phyloP scores from a whole-genome alignment of 1,139 yeast species.

The Nadsonia starkeyi-henricii region DNA sequence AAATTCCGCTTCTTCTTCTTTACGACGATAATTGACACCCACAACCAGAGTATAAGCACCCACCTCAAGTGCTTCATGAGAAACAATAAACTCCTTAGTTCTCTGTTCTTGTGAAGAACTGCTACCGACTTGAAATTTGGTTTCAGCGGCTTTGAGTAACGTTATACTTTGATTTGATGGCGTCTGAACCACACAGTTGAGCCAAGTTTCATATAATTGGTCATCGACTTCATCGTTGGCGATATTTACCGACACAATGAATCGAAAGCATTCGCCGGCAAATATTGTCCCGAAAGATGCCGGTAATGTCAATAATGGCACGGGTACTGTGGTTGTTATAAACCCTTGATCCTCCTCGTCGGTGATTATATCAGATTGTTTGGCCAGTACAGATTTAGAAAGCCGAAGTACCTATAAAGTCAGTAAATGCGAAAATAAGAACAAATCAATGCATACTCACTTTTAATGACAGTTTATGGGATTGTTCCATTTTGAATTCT shows the following conservation, averaged over 20 bases:
- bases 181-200: constrained; percentile 1
- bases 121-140: constrained; percentile 3
- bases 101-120: constrained; percentile 2
- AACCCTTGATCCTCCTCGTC: constrained; percentile 1
- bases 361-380: constrained; percentile 8
- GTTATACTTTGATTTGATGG: background rate
- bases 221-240: constrained; percentile 5
- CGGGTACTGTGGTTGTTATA: constrained; percentile 3
- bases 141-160: constrained; percentile 2
- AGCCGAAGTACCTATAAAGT: constrained; percentile 17
- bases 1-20: background rate
- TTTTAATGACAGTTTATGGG: background rate
- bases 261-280: constrained; percentile 20
- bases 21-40: background rate
- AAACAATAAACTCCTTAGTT: constrained; percentile 3
- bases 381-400: constrained; percentile 16
- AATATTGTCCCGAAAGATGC: constrained; percentile 18
- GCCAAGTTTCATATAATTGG: background rate
- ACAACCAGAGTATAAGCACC: background rate
- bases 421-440: no score
- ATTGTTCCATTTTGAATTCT: background rate
- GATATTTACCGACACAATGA: constrained; percentile 15
- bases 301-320: constrained; percentile 13
- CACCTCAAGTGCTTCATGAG: constrained; percentile 3
- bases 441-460: background rate